A percentile compares a stretch with the other conserved stretches of the same genome.
phyloP scores from a whole-genome alignment of 768 basidiomycete species.

The Tylopilus balloui region DNA sequence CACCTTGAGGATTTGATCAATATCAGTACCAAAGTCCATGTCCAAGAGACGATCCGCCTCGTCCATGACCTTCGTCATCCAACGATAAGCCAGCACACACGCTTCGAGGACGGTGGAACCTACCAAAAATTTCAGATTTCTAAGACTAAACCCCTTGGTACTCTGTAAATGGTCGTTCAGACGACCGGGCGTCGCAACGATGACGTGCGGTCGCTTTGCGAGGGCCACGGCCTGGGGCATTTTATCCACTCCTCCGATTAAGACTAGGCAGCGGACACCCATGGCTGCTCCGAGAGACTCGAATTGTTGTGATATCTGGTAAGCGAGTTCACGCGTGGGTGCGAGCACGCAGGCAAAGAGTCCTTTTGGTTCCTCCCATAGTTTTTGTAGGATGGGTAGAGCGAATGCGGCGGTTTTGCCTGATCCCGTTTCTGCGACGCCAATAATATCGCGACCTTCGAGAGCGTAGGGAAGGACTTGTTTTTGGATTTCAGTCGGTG shows the following conservation, averaged over 20 bases:
- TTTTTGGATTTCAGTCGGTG: conserved; percentile 87
- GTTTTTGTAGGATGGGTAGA: conserved; percentile 89
- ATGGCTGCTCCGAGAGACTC: conserved; percentile 87
- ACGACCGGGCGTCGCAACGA: conserved; percentile 94
- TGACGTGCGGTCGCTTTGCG: conserved; percentile 89
- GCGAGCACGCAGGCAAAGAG: conserved; percentile 92
- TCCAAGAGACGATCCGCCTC: conserved; percentile 95
- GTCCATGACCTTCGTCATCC: conserved; percentile 72
- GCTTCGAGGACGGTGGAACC: conserved; percentile 22
- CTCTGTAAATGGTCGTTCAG: conserved; percentile 92
- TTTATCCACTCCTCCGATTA: conserved; percentile 95
- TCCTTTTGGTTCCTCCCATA: conserved; percentile 94
- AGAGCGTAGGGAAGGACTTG: conserved; percentile 84
- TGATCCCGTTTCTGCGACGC: conserved; percentile 95
- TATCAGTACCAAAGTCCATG: conserved; percentile 93
- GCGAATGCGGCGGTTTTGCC: conserved; percentile 99
- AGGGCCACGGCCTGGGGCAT: conserved; percentile 88
- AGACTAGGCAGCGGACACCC: conserved; percentile 85
- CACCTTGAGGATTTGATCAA: conserved; percentile 94
- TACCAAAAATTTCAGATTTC: conserved; percentile 84
- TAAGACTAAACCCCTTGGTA: conserved; percentile 92
- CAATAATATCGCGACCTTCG: conserved; percentile 92
- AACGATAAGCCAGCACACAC: background rate
- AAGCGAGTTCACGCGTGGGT: conserved; percentile 97
- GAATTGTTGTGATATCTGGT: conserved; percentile 97